Evolutionary conservation across 306 rosid species (phyloP).

Genomic region (Fragaria vesca): DNA sequence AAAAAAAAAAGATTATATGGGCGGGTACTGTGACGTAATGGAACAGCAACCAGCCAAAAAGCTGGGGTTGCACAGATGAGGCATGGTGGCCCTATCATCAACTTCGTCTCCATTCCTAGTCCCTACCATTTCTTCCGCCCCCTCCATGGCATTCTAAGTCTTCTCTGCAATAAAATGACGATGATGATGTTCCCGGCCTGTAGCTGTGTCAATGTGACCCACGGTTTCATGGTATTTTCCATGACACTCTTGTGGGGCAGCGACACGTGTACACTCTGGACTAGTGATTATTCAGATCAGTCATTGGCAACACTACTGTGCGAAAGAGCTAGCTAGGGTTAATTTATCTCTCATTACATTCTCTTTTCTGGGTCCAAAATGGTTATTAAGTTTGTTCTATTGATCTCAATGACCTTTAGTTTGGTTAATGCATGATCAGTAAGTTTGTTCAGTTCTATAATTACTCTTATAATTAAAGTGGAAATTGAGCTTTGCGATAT

Average conservation of each 20-base stretch:
- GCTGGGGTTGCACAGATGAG: constrained; percentile 27
- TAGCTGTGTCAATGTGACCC: constrained; percentile 30
- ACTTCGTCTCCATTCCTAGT: constrained; percentile 36
- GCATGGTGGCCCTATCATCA: constrained; percentile 40
- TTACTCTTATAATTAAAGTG: constrained; percentile 30
- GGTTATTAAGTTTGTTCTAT: neutral
- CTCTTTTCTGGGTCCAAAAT: neutral
- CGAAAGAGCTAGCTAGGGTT: neutral
- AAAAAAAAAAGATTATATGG: constrained; percentile 23
- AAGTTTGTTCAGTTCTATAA: constrained; percentile 38
- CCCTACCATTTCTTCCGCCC: constrained; percentile 51
- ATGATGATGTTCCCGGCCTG: constrained; percentile 16
- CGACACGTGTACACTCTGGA: constrained; percentile 9
- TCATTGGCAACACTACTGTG: neutral
- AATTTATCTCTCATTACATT: constrained; percentile 1
- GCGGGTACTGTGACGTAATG: constrained; percentile 57
- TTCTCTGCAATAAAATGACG: constrained; percentile 37
- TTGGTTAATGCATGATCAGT: neutral
- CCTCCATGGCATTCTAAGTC: constrained; percentile 14
- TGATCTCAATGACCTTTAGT: neutral
- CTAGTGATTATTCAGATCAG: neutral
- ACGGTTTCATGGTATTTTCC: constrained; percentile 30
- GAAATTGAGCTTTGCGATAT: neutral
- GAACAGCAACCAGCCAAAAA: constrained; percentile 51
- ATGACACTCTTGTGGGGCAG: neutral